Evolutionary conservation across 441 rosid species (phyloP).

Genomic region (Erodium trifolium): DNA sequence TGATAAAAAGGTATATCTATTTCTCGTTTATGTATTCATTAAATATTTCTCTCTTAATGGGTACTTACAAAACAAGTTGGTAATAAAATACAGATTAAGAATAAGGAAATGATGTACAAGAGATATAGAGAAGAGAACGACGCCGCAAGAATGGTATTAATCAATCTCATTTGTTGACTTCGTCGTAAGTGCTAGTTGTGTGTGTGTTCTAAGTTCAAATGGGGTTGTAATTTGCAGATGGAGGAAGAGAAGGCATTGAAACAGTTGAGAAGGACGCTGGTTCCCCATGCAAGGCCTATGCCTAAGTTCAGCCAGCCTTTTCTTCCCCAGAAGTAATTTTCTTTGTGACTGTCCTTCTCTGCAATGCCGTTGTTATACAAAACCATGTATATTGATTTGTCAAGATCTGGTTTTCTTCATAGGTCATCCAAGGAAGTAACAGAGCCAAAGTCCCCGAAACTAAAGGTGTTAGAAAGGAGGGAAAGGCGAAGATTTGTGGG

Average conservation of each 20-base stretch:
- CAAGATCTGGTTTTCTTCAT: constrained; percentile 10
- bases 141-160: constrained; percentile 63
- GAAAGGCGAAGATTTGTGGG: constrained; percentile 34
- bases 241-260: constrained; percentile 91
- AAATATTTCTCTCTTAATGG: background rate
- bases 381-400: too few species aligned
- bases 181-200: background rate
- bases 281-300: constrained; percentile 81
- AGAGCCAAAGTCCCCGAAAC: constrained; percentile 61
- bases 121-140: constrained; percentile 92
- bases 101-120: constrained; percentile 73
- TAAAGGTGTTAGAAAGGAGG: constrained; percentile 49
- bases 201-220: background rate
- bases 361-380: too few species aligned
- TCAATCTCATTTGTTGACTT: too few species aligned
- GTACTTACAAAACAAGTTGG: constrained; percentile 20
- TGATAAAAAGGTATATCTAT: constrained; percentile 60
- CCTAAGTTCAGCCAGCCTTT: constrained; percentile 86
- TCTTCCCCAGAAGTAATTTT: constrained; percentile 64
- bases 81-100: constrained; percentile 40
- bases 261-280: constrained; percentile 82
- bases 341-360: too few species aligned
- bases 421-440: constrained; percentile 72
- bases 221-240: constrained; percentile 28
- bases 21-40: background rate